Percentiles rank a stretch among this genome's conserved stretches.
Evolutionary conservation across 1,139 yeast species (phyloP).

Genomic region (Tardiomyces depauwii): DNA sequence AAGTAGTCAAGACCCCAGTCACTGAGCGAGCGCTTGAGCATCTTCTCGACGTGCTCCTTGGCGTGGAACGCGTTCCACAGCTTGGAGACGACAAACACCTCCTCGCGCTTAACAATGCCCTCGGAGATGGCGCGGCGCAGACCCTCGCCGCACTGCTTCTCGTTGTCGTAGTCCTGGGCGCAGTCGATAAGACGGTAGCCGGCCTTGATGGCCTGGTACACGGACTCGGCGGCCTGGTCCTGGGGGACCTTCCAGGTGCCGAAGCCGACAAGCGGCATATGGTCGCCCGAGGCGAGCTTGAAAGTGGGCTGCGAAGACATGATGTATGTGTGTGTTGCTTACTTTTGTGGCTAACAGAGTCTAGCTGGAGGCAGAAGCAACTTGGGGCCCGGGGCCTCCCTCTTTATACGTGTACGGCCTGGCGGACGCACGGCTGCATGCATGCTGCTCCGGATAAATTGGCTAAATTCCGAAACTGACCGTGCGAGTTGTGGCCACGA

Average conservation of each 20-base stretch:
- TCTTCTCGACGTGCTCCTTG: conserved; percentile 35
- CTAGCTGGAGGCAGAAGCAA: too few species aligned
- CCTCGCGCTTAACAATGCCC: conserved; percentile 30
- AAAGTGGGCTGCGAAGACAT: too few species aligned
- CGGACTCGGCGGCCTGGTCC: conserved; percentile 31
- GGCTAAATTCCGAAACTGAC: too few species aligned
- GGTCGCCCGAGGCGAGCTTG: conserved; percentile 22
- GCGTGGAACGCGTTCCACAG: conserved; percentile 34
- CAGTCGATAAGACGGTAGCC: conserved; percentile 36
- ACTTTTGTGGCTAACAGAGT: too few species aligned
- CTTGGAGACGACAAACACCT: conserved; percentile 33
- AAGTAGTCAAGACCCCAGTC: conserved; percentile 51
- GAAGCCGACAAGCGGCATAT: conserved; percentile 38
- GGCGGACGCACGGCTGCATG: too few species aligned
- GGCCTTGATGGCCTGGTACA: conserved; percentile 32
- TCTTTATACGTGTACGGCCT: too few species aligned
- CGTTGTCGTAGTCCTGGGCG: conserved; percentile 32
- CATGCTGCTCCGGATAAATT: too few species aligned
- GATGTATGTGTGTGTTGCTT: too few species aligned
- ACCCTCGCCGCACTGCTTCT: conserved; percentile 32
- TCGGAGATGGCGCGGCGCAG: conserved; percentile 28
- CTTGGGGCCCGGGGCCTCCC: too few species aligned
- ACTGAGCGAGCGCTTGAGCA: conserved; percentile 36
- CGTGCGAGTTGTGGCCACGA: too few species aligned
- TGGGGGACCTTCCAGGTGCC: conserved; percentile 38